Conservation (phyloP, 202 grass and related monocot species). For the Dendrocalamus latiflorus region DNA sequence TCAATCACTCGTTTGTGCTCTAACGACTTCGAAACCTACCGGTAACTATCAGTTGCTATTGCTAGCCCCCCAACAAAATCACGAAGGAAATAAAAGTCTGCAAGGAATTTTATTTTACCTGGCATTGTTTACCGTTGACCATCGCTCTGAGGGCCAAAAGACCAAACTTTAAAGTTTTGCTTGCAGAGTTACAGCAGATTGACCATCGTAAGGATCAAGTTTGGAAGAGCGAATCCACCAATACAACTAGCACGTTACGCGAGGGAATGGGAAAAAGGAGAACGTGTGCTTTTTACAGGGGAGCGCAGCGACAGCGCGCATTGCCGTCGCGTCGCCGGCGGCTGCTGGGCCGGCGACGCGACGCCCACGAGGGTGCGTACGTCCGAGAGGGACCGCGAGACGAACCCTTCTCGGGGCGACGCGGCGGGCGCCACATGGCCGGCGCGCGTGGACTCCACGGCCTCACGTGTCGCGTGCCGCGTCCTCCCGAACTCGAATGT, state of each 20-base stretch:
- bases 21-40: neutral
- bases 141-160: neutral
- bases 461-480: conserved; percentile 10
- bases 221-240: neutral
- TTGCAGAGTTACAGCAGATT: neutral
- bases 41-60: neutral
- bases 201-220: neutral
- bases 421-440: neutral
- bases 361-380: neutral
- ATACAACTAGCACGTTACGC: neutral
- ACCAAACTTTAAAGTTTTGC: neutral
- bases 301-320: neutral
- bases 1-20: neutral
- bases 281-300: neutral
- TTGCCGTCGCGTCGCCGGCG: neutral
- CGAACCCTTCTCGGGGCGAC: neutral
- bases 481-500: neutral
- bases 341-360: neutral
- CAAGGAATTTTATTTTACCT: neutral
- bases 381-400: neutral
- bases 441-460: neutral
- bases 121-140: neutral
- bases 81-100: neutral
- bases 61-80: neutral
- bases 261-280: neutral